A percentile compares a stretch with the other conserved stretches of the same genome.
phyloP scores from a whole-genome alignment of 768 basidiomycete species.

The Mycena haematopus region DNA sequence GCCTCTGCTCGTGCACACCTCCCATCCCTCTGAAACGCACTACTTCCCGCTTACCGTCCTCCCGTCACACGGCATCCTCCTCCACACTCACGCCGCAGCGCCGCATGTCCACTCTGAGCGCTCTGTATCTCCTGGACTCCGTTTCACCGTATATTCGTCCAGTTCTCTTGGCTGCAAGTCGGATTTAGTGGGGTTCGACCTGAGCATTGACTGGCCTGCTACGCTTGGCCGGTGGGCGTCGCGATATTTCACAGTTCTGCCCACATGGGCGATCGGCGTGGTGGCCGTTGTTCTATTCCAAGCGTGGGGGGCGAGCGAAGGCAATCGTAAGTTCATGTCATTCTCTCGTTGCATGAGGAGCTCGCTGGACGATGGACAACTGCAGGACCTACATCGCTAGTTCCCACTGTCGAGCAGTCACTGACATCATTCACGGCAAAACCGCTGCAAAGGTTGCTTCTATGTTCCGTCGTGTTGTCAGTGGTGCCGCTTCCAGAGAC shows the following conservation, averaged over 20 bases:
- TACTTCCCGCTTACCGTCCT: conserved; percentile 60
- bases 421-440: conserved; percentile 49
- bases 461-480: conserved; percentile 50
- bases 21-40: conserved; percentile 67
- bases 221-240: conserved; percentile 74
- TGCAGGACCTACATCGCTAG: conserved; percentile 37
- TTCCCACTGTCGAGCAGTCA: conserved; percentile 58
- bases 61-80: conserved; percentile 47
- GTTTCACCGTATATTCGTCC: conserved; percentile 66
- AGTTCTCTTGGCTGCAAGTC: conserved; percentile 55
- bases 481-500: conserved; percentile 61
- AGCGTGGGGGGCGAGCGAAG: conserved; percentile 51
- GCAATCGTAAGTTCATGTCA: conserved; percentile 32
- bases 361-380: not conserved
- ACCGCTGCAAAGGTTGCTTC: conserved; percentile 50
- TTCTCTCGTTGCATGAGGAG: not conserved
- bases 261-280: conserved; percentile 80
- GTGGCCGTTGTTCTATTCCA: conserved; percentile 62
- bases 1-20: conserved; percentile 71
- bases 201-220: conserved; percentile 74
- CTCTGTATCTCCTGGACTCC: conserved; percentile 45
- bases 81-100: conserved; percentile 73
- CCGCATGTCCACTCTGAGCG: conserved; percentile 62
- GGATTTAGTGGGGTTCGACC: conserved; percentile 44
- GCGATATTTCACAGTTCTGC: conserved; percentile 75